phyloP scores from a whole-genome alignment of 169 alveolate species.

The Plasmodium billcollinsi region DNA sequence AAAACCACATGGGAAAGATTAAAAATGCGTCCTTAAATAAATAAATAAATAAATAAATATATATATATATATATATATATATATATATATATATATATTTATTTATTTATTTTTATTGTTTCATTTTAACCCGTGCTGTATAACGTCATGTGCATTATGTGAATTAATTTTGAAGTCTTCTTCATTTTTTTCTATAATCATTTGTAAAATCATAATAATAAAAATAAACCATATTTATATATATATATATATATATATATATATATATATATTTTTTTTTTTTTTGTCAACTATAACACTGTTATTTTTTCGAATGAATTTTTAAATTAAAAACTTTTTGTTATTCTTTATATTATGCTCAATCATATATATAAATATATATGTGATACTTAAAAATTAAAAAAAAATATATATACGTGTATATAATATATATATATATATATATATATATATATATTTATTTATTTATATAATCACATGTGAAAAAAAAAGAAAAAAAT shows the following conservation, averaged over 20 bases:
- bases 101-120: too few relatives aligned
- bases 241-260: neutral
- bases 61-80: too few relatives aligned
- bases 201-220: too few relatives aligned
- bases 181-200: too few relatives aligned
- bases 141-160: too few relatives aligned
- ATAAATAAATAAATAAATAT: too few relatives aligned
- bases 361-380: conserved; percentile 1
- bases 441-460: neutral
- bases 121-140: too few relatives aligned
- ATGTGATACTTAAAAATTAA: neutral
- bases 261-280: neutral
- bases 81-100: too few relatives aligned
- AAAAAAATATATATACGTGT: neutral
- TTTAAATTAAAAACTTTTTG: conserved; percentile 7
- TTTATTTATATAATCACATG: neutral
- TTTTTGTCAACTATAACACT: conserved; percentile 1
- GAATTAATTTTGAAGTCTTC: too few relatives aligned
- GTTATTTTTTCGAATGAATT: conserved; percentile 1
- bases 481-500: neutral
- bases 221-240: too few relatives aligned
- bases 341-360: conserved; percentile 23
- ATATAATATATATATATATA: neutral
- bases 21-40: too few relatives aligned
- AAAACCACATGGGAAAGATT: conserved; percentile 30